Conservation (phyloP, 768 basidiomycete species). For the Candolleomyces eurysporus region DNA sequence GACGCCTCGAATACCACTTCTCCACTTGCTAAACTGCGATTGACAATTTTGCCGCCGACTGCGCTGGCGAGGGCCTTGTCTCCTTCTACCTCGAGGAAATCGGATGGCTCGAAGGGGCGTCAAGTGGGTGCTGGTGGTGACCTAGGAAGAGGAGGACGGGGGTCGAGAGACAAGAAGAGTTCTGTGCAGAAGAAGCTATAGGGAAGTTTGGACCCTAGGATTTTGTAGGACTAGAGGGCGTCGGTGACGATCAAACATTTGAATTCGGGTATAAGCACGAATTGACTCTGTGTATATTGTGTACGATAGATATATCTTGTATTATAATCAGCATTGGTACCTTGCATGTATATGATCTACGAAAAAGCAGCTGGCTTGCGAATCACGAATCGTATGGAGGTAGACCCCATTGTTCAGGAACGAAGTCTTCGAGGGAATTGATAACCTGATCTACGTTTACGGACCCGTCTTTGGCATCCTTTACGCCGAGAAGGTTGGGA, state of each 20-base stretch:
- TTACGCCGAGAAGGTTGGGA: constrained; percentile 53
- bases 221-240: neutral
- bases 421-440: constrained; percentile 65
- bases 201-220: too few relatives aligned
- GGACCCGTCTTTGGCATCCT: constrained; percentile 33
- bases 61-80: neutral
- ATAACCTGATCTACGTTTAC: constrained; percentile 61
- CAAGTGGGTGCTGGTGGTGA: too few relatives aligned
- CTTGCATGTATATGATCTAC: too few relatives aligned
- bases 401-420: constrained; percentile 82
- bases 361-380: neutral
- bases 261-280: too few relatives aligned
- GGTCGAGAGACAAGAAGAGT: too few relatives aligned
- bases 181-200: too few relatives aligned
- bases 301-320: neutral
- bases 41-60: neutral
- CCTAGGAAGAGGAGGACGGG: too few relatives aligned
- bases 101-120: neutral
- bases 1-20: neutral
- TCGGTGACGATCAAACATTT: neutral
- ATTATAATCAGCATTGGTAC: too few relatives aligned
- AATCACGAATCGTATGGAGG: constrained; percentile 51
- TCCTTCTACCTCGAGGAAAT: neutral
- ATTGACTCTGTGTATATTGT: too few relatives aligned
- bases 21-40: neutral